These are phyloP conservation scores for Eucalyptus erythrocorys DNA, from an alignment of 345 rosid species.

Conservation along the genomic window DNA sequence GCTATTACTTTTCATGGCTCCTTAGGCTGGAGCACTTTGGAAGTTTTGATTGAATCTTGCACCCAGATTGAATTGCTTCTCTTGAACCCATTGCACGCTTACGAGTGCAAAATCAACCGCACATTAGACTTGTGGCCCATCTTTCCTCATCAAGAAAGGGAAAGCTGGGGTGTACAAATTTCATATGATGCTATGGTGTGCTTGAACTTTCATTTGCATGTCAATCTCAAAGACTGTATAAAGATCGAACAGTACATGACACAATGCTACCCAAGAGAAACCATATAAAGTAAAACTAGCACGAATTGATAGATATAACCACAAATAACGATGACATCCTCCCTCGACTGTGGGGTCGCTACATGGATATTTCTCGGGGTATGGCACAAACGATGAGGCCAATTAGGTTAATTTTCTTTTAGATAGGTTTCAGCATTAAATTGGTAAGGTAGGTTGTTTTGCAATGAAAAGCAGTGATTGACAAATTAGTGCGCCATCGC, in stretches of 20 bases:
- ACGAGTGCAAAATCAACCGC: background rate
- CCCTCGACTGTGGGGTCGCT: background rate
- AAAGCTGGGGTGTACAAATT: background rate
- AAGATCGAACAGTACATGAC: background rate
- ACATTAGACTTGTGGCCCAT: background rate
- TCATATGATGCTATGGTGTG: background rate
- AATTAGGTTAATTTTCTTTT: background rate
- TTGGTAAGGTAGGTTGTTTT: background rate
- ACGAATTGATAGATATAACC: background rate
- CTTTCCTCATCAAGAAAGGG: background rate
- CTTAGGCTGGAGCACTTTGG: background rate
- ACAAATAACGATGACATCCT: background rate
- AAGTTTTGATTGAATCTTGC: background rate
- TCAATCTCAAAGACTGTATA: background rate
- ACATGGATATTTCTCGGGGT: background rate
- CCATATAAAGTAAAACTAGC: background rate
- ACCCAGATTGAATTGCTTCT: background rate
- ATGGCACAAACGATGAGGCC: background rate
- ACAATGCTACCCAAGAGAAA: background rate
- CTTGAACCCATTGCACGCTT: background rate
- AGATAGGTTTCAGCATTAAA: background rate
- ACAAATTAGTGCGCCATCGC: background rate
- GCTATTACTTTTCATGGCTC: background rate
- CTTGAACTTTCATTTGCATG: background rate
- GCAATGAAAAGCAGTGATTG: background rate